Evolutionary conservation across 2,329 filamentous ascomycete genomes (phyloP).

Genomic region (Pseudogymnoascus sp.): DNA sequence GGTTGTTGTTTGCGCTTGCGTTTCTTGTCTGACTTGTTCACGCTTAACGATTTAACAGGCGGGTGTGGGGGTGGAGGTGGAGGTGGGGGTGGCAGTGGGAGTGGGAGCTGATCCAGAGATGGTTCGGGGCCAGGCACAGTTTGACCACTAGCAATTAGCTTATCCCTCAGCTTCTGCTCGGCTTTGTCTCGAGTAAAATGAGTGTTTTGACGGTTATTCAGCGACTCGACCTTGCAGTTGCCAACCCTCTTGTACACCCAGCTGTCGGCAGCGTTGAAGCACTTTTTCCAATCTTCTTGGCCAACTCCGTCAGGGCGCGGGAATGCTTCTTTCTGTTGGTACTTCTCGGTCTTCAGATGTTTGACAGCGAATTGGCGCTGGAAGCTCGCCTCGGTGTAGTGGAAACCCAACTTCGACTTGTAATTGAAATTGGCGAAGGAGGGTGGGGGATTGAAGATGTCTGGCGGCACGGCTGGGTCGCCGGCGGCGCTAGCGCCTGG

Average conservation of each 20-base stretch:
- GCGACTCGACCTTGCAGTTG: conserved; percentile 21
- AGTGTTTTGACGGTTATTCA: conserved; percentile 17
- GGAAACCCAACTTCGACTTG: background rate
- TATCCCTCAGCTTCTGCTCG: conserved; percentile 21
- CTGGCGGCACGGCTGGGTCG: background rate
- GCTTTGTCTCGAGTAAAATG: conserved; percentile 22
- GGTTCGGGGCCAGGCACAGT: conserved; percentile 1
- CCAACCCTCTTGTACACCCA: conserved; percentile 24
- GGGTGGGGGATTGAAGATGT: background rate
- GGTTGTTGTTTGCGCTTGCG: background rate
- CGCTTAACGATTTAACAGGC: background rate
- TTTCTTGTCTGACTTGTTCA: background rate
- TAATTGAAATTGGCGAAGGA: background rate
- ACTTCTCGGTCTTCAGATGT: conserved; percentile 21
- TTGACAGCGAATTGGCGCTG: conserved; percentile 8
- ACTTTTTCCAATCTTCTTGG: conserved; percentile 25
- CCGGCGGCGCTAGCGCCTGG: background rate
- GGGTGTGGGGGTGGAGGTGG: background rate
- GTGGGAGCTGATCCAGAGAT: background rate
- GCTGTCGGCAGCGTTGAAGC: conserved; percentile 26
- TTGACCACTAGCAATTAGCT: conserved; percentile 10
- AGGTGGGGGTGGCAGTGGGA: background rate
- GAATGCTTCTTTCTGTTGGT: conserved; percentile 25
- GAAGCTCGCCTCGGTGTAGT: background rate
- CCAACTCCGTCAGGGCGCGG: conserved; percentile 25